phyloP scores from a whole-genome alignment of 139 green algal species.

The Raphidocelis subcapitata region DNA sequence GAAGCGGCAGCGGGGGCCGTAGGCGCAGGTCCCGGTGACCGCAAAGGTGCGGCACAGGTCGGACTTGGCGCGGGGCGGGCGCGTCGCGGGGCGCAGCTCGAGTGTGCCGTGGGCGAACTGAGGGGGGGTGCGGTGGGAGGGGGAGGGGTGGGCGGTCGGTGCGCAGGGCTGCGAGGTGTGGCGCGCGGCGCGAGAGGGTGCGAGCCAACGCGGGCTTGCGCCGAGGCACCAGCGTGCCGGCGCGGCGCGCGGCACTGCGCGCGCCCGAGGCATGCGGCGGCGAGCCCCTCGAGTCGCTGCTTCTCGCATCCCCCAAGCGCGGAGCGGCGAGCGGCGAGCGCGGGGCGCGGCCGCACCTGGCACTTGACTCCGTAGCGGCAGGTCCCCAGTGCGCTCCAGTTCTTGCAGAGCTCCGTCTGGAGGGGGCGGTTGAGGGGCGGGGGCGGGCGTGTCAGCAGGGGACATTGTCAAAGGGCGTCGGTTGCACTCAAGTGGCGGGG shows the following conservation, averaged over 20 bases:
- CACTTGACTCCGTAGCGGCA: constrained; percentile 89
- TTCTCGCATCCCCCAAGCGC: too few species aligned
- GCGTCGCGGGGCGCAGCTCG: constrained; percentile 75
- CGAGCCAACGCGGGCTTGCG: too few species aligned
- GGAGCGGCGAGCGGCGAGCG: too few species aligned
- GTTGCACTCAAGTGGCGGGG: too few species aligned
- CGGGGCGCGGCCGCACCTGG: constrained; percentile 47
- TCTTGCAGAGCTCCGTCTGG: constrained; percentile 91
- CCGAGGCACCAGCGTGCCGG: too few species aligned
- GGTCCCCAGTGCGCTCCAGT: constrained; percentile 74
- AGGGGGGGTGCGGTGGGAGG: not conserved
- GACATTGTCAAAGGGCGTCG: not conserved
- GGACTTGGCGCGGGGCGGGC: constrained; percentile 93
- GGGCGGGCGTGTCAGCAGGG: not conserved
- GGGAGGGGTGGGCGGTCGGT: not conserved
- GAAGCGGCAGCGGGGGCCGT: constrained; percentile 89
- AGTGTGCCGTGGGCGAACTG: constrained; percentile 88
- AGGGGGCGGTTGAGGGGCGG: not conserved
- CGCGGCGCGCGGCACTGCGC: too few species aligned
- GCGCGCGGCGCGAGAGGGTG: too few species aligned
- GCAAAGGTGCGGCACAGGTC: constrained; percentile 78
- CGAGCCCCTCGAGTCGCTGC: too few species aligned
- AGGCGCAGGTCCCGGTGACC: constrained; percentile 74
- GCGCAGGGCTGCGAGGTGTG: not conserved
- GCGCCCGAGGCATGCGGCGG: too few species aligned